Evolutionary conservation across 2,329 filamentous ascomycete species (phyloP), one percentile per base, ranked within the genome.

Genomic region (Orbilia ellipsospora): DNA sequence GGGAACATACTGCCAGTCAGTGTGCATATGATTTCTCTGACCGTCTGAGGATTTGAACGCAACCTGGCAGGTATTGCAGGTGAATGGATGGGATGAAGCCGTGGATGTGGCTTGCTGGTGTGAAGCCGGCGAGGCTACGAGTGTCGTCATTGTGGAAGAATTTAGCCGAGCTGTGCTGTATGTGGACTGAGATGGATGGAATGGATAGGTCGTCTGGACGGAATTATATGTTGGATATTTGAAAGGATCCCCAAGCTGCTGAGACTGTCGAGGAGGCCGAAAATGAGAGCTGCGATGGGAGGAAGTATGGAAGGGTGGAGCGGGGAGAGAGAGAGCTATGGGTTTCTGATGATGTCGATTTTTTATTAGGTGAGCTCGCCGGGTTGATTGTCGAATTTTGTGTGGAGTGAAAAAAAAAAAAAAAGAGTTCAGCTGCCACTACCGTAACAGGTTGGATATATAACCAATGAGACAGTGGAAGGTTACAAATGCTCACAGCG

Each of bases 11-110:
- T 99, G 94, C 95, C 95, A 99, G 84, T 99, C 95, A 80, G 91
- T 95, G 83, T 95, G 93, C 95, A 99, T 99, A 82, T 99, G 95
- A 44, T 89, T 90, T 82, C 95, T 90, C 84, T 99, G 95, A 68
- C 96, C 87, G 81, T 98, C 94, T 82, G 92, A 93, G 81, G 92
- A 93, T 78, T 94, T 90, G 84, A 98, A 99, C 62, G 94, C 95
- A 79, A 99, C 94, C 82, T 97, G 93, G 82, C 95, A 99, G 72
- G 94, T 95, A 83, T 98, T 99, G 89, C 95, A 99, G 67, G 94
- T 98, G 84, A 94, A 99, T 1, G 95, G 94, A 82, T 97, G 93
- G 26, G 90, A 78, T 26, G 45, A 26, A 16, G 52, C 51, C n/a
- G 69, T 52, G 18, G 64, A 40, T 18, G 57, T 15, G 8, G 69